Evolutionary conservation across 306 rosid genomes (phyloP), one percentile per base, ranked within the genome.

Genomic region (Lathyrus sativus): DNA sequence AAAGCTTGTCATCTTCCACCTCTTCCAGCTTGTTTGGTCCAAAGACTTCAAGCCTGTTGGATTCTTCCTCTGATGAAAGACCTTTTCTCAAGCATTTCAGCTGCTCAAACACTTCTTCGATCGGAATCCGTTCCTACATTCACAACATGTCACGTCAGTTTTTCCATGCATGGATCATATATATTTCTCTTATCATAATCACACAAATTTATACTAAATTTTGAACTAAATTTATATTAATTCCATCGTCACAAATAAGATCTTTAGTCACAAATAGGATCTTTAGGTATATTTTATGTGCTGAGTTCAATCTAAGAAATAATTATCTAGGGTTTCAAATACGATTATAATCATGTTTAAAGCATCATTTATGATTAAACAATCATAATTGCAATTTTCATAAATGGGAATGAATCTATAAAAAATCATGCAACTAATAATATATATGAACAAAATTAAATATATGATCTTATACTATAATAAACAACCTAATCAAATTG

Each of bases 1-100:
- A 82, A 44, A 90, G 0, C 54, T 92, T 92, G 93, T 85, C 88
- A 51, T 92, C 98, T 90, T 77, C 86, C 43, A 85, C 90, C 85
- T 92, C 98, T 81, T 90, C 96, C 26, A 92, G 79, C 69, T 92
- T 92, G 96, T 92, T 92, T 37, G 91, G 96, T 50, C 98, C 98
- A 72, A 90, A 92, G 35, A 80, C 87, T 53, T 85, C 87, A 26
- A 92, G 93, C 86, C 98, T 61, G 74, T 51, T 77, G 84, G 85
- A 85, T 59, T 93, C 98, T 82, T 92, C 98, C 2, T 90, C 96
- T 13, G 88, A 71, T 3, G 86, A 60, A 9, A 92, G 85, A 70
- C 98, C 98, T 77, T 88, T 81, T 70, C 78, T 82, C n/a, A 91
- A 41, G 74, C 96, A 90, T 92, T 90, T 88, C 73, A 92, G 78